phyloP scores from a whole-genome alignment of 768 basidiomycete genomes.

The Tulasnella sp. region DNA sequence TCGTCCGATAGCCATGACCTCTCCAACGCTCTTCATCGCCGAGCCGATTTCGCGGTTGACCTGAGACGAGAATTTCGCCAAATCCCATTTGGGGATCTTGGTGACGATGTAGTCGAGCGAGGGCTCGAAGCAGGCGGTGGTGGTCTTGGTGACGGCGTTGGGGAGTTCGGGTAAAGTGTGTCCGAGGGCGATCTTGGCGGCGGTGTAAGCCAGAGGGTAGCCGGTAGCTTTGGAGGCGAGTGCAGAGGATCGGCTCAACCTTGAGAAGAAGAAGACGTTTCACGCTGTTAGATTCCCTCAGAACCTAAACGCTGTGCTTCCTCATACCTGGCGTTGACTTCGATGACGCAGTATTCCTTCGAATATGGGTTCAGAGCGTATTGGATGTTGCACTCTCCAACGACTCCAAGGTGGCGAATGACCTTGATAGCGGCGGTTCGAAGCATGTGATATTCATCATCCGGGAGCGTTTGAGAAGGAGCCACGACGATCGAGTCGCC shows the following conservation, averaged over 20 bases:
- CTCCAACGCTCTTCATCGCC: slow-evolving; percentile 98
- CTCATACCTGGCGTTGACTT: slow-evolving; percentile 85
- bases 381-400: slow-evolving; percentile 97
- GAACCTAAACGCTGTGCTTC: background rate
- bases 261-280: slow-evolving; percentile 18
- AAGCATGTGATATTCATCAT: slow-evolving; percentile 99
- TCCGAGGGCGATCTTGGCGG: slow-evolving; percentile 96
- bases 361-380: slow-evolving; percentile 93
- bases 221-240: slow-evolving; percentile 98
- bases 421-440: slow-evolving; percentile 97
- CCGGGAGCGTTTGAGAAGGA: slow-evolving; percentile 94
- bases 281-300: slow-evolving; percentile 17
- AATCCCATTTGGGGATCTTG: slow-evolving; percentile 99
- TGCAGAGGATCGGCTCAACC: slow-evolving; percentile 49
- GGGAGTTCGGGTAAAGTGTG: slow-evolving; percentile 96
- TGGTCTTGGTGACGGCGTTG: slow-evolving; percentile 98
- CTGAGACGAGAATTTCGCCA: slow-evolving; percentile 89
- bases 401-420: slow-evolving; percentile 81
- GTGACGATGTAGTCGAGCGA: slow-evolving; percentile 99
- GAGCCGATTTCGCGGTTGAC: slow-evolving; percentile 94
- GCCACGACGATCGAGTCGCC: slow-evolving; percentile 99
- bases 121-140: slow-evolving; percentile 98
- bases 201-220: slow-evolving; percentile 98
- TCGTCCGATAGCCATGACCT: slow-evolving; percentile 99
- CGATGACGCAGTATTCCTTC: slow-evolving; percentile 96